Conservation (phyloP, 1,284 basidiomycete species). For the Sanguinoderma infundibulare region DNA sequence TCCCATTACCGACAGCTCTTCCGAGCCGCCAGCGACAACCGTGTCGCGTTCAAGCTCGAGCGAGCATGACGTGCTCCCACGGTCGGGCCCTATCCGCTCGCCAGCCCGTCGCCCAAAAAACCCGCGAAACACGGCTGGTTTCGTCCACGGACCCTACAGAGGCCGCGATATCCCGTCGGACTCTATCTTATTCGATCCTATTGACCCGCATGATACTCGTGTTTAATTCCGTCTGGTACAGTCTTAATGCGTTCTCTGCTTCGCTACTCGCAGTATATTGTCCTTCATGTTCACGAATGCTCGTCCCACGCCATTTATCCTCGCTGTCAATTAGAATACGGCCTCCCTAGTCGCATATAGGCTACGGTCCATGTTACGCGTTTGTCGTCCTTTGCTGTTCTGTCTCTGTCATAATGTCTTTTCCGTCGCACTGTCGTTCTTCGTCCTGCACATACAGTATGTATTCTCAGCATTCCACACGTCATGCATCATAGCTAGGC, state of each 20-base stretch:
- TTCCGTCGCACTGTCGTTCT: constrained; percentile 22
- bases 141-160: constrained; percentile 22
- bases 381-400: constrained; percentile 21
- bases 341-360: constrained; percentile 28
- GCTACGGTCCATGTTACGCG: constrained; percentile 27
- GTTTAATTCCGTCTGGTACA: constrained; percentile 28
- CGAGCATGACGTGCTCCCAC: constrained; percentile 29
- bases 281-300: constrained; percentile 13
- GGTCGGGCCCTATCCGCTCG: constrained; percentile 14
- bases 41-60: constrained; percentile 75
- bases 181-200: constrained; percentile 33
- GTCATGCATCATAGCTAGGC: constrained; percentile 27
- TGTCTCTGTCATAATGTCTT: constrained; percentile 17
- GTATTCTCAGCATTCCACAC: constrained; percentile 26
- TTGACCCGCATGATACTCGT: constrained; percentile 29
- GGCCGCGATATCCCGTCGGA: constrained; percentile 18
- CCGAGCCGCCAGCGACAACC: constrained; percentile 70
- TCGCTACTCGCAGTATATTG: constrained; percentile 17
- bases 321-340: constrained; percentile 27
- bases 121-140: constrained; percentile 20
- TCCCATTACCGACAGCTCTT: constrained; percentile 72
- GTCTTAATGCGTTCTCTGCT: constrained; percentile 21
- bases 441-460: constrained; percentile 28
- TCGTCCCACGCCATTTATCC: constrained; percentile 21
- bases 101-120: constrained; percentile 15